Evolutionary conservation across 257 asterid genomes (phyloP), one percentile per base, ranked within the genome.

Genomic region (Lithospermum erythrorhizon): DNA sequence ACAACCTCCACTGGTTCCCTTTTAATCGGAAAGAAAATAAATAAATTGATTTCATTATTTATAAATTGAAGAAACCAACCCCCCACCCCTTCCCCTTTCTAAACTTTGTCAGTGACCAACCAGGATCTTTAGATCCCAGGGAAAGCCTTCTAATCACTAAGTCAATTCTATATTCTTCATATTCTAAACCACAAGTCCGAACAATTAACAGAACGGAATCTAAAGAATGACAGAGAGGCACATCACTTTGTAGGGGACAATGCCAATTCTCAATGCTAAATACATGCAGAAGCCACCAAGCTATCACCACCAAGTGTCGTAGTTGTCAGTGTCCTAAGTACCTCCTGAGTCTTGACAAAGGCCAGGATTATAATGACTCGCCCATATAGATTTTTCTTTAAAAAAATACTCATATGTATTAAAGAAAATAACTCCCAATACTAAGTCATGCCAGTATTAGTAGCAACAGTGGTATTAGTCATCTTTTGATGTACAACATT

Each of bases 381-480:
- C 3, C 7, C 65, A 21, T 6, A 14, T 10, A 63, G 1, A 56
- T 35, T 19, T 6, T 15, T 5, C 16, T n/a, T n/a, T n/a, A n/a
- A n/a, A n/a, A n/a, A n/a, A n/a, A n/a, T n/a, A n/a, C n/a, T n/a
- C n/a, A n/a, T n/a, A n/a, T n/a, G n/a, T 15, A 49, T 6, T 18
- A 17, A 21, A 18, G 25, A 27, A 22, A 16, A 35, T 5, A 59
- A 77, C 82, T 82, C 81, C 54, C 67, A 41, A 65, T 68, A 63
- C 62, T 70, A 64, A 41, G 49, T 41, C 49, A 53, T 55, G 70
- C 77, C 79, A 65, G 69, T 66, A 66, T 22, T 63, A 57, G 60
- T 51, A 71, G 72, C 57, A 41, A 41, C 16, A 13, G 16, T 61
- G 47, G 53, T 58, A 30, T 57, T 68, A 48, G 73, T 66, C 64